These are phyloP conservation scores for Pseudogymnoascus sp. DNA, from an alignment of 2,329 filamentous ascomycete species.

Conservation along the genomic window DNA sequence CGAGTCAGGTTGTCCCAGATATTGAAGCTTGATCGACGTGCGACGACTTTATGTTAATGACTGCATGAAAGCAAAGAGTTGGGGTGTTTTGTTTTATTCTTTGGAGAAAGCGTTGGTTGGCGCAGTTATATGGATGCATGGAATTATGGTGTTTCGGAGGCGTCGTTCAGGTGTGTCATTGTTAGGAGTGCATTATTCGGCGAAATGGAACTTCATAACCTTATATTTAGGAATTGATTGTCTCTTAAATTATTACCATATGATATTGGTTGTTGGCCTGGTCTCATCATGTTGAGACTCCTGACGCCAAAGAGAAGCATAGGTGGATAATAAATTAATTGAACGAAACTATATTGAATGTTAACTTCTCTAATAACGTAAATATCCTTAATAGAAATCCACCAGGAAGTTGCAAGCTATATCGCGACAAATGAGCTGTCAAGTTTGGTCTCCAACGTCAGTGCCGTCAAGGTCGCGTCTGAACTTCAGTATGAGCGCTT, in stretches of 20 bases:
- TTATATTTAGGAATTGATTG: slow-evolving; percentile 1
- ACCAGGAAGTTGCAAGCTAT: not conserved
- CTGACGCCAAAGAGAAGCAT: not conserved
- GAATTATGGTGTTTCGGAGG: slow-evolving; percentile 11
- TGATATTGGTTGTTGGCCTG: not conserved
- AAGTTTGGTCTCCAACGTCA: not conserved
- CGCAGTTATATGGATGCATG: slow-evolving; percentile 13
- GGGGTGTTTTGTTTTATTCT: slow-evolving; percentile 9
- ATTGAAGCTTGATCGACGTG: slow-evolving; percentile 19
- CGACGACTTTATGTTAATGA: slow-evolving; percentile 13
- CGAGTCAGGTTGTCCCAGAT: slow-evolving; percentile 23
- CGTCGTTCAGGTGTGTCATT: not conserved
- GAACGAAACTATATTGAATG: not conserved
- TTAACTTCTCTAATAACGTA: not conserved
- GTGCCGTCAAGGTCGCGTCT: not conserved
- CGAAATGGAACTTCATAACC: slow-evolving; percentile 3
- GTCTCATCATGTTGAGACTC: not conserved
- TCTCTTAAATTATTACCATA: not conserved
- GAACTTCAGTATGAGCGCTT: not conserved
- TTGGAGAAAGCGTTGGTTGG: not conserved
- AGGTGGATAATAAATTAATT: not conserved
- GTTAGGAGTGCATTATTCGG: slow-evolving; percentile 5
- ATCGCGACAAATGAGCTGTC: not conserved
- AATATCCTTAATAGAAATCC: not conserved
- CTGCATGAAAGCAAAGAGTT: slow-evolving; percentile 3